phyloP scores from a whole-genome alignment of 2,329 filamentous ascomycete genomes.

The Ophiognomonia clavigignenti-juglandacearum region DNA sequence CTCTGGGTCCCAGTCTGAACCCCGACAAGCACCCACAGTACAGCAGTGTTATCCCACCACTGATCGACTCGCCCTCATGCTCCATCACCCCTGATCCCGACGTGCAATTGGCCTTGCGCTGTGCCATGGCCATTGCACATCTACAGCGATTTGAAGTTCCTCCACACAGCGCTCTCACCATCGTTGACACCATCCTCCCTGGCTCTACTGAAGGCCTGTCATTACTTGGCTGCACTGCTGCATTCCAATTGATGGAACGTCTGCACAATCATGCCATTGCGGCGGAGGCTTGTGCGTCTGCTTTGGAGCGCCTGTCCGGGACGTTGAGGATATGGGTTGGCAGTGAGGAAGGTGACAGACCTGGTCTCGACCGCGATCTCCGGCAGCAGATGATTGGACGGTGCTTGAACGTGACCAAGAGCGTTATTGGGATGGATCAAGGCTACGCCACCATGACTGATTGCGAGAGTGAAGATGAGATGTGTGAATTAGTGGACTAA shows the following conservation, averaged over 20 bases:
- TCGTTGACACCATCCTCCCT: slow-evolving; percentile 46
- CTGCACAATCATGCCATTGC: slow-evolving; percentile 43
- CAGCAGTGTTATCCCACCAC: slow-evolving; percentile 29
- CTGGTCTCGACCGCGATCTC: slow-evolving; percentile 45
- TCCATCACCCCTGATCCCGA: slow-evolving; percentile 43
- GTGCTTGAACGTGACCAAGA: slow-evolving; percentile 52
- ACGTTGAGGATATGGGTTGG: slow-evolving; percentile 58
- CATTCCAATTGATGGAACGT: slow-evolving; percentile 53
- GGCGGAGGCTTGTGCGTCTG: slow-evolving; percentile 39
- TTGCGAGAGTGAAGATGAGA: slow-evolving; percentile 31
- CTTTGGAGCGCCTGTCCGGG: slow-evolving; percentile 53
- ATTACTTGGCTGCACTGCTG: slow-evolving; percentile 55
- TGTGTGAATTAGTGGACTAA: slow-evolving; percentile 10
- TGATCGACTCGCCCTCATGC: slow-evolving; percentile 40
- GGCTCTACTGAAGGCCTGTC: slow-evolving; percentile 39
- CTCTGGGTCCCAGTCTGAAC: slow-evolving; percentile 38
- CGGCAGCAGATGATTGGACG: slow-evolving; percentile 50
- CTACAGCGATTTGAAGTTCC: slow-evolving; percentile 40
- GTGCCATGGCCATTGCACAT: slow-evolving; percentile 57
- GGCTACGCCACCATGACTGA: slow-evolving; percentile 57
- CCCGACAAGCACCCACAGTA: slow-evolving; percentile 27
- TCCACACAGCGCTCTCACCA: slow-evolving; percentile 38
- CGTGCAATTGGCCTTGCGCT: slow-evolving; percentile 52
- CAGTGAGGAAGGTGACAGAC: slow-evolving; percentile 43
- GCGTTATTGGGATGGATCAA: slow-evolving; percentile 56